These are phyloP conservation scores for Malassezia obtusa DNA, from an alignment of 1,284 basidiomycete species.

Conservation along the genomic window DNA sequence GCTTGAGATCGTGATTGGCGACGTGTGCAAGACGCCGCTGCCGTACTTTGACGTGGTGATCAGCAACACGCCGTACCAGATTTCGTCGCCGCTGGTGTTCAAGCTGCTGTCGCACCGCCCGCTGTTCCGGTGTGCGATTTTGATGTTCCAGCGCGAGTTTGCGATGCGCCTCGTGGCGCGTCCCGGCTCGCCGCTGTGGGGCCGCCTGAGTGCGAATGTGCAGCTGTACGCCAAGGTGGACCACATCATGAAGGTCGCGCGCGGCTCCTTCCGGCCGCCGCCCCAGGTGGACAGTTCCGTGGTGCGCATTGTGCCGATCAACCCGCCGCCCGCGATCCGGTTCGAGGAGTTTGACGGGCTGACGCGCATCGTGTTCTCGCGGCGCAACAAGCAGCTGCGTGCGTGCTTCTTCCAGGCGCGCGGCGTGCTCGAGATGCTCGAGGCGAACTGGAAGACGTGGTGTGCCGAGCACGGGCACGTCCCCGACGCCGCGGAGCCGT, in stretches of 20 bases:
- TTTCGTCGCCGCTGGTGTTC: slow-evolving; percentile 95
- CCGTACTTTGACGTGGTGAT: slow-evolving; percentile 99
- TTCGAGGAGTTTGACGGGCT: slow-evolving; percentile 98
- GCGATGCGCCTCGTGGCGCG: slow-evolving; percentile 81
- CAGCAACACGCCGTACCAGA: slow-evolving; percentile 97
- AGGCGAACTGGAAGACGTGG: slow-evolving; percentile 91
- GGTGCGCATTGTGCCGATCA: slow-evolving; percentile 77
- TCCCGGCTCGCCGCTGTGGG: slow-evolving; percentile 81
- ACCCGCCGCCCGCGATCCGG: slow-evolving; percentile 86
- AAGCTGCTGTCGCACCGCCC: slow-evolving; percentile 91
- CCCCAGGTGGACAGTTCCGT: slow-evolving; percentile 90
- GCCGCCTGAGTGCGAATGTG: slow-evolving; percentile 84
- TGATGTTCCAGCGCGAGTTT: slow-evolving; percentile 99
- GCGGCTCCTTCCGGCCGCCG: slow-evolving; percentile 91
- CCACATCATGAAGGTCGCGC: slow-evolving; percentile 88
- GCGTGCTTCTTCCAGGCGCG: slow-evolving; percentile 74
- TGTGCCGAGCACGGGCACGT: slow-evolving; percentile 59
- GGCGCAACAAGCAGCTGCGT: slow-evolving; percentile 81
- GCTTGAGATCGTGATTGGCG: slow-evolving; percentile 85
- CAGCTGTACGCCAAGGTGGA: slow-evolving; percentile 92
- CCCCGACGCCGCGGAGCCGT: slow-evolving; percentile 17
- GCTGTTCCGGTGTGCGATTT: slow-evolving; percentile 81
- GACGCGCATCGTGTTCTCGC: slow-evolving; percentile 75
- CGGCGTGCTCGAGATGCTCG: slow-evolving; percentile 86
- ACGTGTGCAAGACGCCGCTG: slow-evolving; percentile 91